A percentile compares a stretch with the other conserved stretches of the same genome.
Conservation (phyloP, 192 early-diverging fungal species). For the Chytriomyces sp. region DNA sequence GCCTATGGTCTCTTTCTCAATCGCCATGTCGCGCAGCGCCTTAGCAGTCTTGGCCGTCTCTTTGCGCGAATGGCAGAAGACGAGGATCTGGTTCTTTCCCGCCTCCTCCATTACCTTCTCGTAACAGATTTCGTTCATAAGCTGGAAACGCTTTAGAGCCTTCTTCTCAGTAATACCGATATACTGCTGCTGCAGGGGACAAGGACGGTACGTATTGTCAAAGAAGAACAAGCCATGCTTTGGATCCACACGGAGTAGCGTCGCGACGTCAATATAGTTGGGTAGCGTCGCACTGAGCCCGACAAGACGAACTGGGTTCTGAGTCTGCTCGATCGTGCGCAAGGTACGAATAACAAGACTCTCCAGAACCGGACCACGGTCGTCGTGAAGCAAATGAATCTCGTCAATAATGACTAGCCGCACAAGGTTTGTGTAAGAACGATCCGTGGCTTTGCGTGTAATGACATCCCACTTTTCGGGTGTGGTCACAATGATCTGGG, state of each 20-base stretch:
- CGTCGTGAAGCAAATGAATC: slow-evolving; percentile 95
- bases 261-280: slow-evolving; percentile 94
- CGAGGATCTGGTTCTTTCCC: slow-evolving; percentile 79
- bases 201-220: slow-evolving; percentile 89
- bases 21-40: slow-evolving; percentile 87
- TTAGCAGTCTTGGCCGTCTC: slow-evolving; percentile 96
- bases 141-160: slow-evolving; percentile 85
- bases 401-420: slow-evolving; percentile 95
- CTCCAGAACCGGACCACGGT: slow-evolving; percentile 95
- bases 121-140: slow-evolving; percentile 97
- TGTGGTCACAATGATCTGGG: slow-evolving; percentile 96
- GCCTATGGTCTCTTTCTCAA: slow-evolving; percentile 83
- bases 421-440: slow-evolving; percentile 87
- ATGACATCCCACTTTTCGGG: slow-evolving; percentile 99
- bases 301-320: slow-evolving; percentile 86
- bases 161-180: slow-evolving; percentile 98
- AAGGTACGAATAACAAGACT: slow-evolving; percentile 86
- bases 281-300: slow-evolving; percentile 94
- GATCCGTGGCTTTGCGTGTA: slow-evolving; percentile 92
- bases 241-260: slow-evolving; percentile 86
- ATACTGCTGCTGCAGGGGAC: slow-evolving; percentile 93
- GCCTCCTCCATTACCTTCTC: slow-evolving; percentile 91
- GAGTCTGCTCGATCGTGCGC: slow-evolving; percentile 85
- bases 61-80: slow-evolving; percentile 98
- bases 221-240: slow-evolving; percentile 88